These are phyloP conservation scores for Debaryomyces udenii DNA, from an alignment of 1,139 yeast species.

Conservation along the genomic window DNA sequence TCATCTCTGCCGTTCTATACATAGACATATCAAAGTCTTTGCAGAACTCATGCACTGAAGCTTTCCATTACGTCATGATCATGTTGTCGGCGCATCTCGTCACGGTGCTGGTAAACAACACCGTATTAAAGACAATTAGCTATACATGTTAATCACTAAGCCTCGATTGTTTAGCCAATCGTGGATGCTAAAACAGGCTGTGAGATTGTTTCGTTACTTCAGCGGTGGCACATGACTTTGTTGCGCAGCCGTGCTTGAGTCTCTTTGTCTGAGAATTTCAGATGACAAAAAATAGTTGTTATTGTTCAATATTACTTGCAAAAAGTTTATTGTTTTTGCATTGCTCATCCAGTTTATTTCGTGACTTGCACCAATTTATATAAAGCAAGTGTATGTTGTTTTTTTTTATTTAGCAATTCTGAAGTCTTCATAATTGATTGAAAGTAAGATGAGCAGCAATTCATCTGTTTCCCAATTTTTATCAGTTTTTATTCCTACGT, in stretches of 20 bases:
- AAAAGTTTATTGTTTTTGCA: constrained; percentile 2
- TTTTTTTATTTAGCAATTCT: not conserved
- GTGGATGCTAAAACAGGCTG: not conserved
- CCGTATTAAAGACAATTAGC: not conserved
- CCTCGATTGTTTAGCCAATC: constrained; percentile 1
- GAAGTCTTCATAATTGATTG: not conserved
- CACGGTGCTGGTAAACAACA: constrained; percentile 3
- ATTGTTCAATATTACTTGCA: not conserved
- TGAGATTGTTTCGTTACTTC: not conserved
- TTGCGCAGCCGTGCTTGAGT: constrained; percentile 1
- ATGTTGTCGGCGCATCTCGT: not conserved
- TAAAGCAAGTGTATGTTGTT: constrained; percentile 2
- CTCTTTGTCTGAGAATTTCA: constrained; percentile 7
- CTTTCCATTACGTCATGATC: constrained; percentile 1
- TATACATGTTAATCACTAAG: not conserved
- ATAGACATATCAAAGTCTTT: not conserved
- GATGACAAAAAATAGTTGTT: constrained; percentile 1
- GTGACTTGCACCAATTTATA: constrained; percentile 6
- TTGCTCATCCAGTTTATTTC: constrained; percentile 6
- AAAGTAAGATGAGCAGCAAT: not conserved
- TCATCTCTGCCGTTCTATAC: not conserved
- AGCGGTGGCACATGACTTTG: constrained; percentile 1
- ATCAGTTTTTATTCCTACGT: constrained; percentile 41
- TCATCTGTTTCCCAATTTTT: constrained; percentile 44
- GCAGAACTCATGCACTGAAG: constrained; percentile 5